Percentiles rank a stretch among this genome's conserved stretches.
phyloP scores from a whole-genome alignment of 768 basidiomycete genomes.

The Pleurotus sapidus region DNA sequence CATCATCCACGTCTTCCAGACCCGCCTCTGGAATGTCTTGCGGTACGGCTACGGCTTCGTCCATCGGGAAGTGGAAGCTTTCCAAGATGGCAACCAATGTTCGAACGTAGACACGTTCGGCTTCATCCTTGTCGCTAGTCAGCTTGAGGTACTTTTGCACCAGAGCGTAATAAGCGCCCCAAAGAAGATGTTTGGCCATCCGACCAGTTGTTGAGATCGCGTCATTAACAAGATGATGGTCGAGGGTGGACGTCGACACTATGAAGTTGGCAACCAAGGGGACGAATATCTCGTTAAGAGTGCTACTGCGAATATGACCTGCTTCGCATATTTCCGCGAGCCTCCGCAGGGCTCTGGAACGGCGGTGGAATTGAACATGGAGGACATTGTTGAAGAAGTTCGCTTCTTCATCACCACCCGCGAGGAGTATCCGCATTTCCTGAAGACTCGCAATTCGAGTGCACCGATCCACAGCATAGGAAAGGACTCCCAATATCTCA shows the following conservation, averaged over 20 bases:
- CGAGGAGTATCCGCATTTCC: conserved; percentile 81
- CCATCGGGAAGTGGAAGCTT: conserved; percentile 89
- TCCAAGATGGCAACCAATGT: conserved; percentile 82
- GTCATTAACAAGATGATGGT: conserved; percentile 89
- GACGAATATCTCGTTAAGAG: conserved; percentile 78
- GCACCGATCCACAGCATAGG: conserved; percentile 69
- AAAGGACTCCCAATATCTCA: conserved; percentile 78
- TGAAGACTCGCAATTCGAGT: conserved; percentile 55
- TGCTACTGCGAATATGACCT: conserved; percentile 62
- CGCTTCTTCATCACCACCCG: conserved; percentile 88
- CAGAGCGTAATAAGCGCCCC: conserved; percentile 80
- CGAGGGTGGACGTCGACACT: conserved; percentile 51
- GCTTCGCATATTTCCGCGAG: conserved; percentile 75
- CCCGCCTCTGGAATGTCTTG: conserved; percentile 26
- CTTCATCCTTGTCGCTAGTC: conserved; percentile 61
- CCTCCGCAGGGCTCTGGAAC: conserved; percentile 82
- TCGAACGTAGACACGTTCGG: conserved; percentile 82
- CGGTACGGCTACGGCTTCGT: conserved; percentile 44
- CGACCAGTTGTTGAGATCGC: conserved; percentile 78
- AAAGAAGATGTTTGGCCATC: conserved; percentile 72
- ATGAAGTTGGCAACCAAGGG: conserved; percentile 87
- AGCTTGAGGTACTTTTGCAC: conserved; percentile 81
- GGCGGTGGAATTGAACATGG: conserved; percentile 90
- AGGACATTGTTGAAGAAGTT: conserved; percentile 96
- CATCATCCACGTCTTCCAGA: conserved; percentile 27